Percentiles rank a stretch among this genome's conserved stretches.
Evolutionary conservation across 108 stramenopile genomes (phyloP).

Genomic region (Fragilaria radians): DNA sequence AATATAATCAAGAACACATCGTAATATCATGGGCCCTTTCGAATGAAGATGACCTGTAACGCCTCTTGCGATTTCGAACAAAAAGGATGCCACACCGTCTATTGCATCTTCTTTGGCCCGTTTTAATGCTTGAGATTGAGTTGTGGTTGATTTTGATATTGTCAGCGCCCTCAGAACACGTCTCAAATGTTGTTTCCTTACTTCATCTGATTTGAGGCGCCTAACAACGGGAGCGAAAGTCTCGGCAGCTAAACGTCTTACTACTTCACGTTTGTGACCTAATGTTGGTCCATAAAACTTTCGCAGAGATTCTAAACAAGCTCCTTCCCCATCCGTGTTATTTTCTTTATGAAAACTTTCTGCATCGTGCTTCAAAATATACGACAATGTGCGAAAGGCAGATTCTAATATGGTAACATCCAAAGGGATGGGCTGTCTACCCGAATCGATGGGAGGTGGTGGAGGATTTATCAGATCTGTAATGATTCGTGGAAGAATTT

Average conservation of each 20-base stretch:
- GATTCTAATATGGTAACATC: conserved; percentile 76
- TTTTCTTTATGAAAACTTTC: conserved; percentile 32
- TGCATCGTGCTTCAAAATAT: conserved; percentile 75
- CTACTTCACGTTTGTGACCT: conserved; percentile 58
- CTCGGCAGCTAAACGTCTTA: conserved; percentile 70
- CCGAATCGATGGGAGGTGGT: conserved; percentile 31
- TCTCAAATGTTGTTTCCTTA: conserved; percentile 56
- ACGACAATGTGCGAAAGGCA: conserved; percentile 70
- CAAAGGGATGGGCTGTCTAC: conserved; percentile 45
- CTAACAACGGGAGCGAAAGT: conserved; percentile 73
- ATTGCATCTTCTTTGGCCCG: conserved; percentile 54
- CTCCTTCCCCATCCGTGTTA: conserved; percentile 10
- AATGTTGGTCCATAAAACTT: conserved; percentile 74
- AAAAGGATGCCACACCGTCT: conserved; percentile 69
- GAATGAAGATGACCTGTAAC: conserved; percentile 69
- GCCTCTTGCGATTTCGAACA: conserved; percentile 63
- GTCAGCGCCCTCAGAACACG: conserved; percentile 63
- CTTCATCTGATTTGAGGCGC: conserved; percentile 47
- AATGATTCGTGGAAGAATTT: conserved; percentile 65
- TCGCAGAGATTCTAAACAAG: conserved; percentile 60
- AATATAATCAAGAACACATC: conserved; percentile 45
- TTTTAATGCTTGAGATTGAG: conserved; percentile 17
- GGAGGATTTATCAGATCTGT: conserved; percentile 75
- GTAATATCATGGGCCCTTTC: conserved; percentile 43
- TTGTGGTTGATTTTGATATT: conserved; percentile 12